Evolutionary conservation across 2,329 filamentous ascomycete genomes (phyloP).

Genomic region (Aureobasidium sp.): DNA sequence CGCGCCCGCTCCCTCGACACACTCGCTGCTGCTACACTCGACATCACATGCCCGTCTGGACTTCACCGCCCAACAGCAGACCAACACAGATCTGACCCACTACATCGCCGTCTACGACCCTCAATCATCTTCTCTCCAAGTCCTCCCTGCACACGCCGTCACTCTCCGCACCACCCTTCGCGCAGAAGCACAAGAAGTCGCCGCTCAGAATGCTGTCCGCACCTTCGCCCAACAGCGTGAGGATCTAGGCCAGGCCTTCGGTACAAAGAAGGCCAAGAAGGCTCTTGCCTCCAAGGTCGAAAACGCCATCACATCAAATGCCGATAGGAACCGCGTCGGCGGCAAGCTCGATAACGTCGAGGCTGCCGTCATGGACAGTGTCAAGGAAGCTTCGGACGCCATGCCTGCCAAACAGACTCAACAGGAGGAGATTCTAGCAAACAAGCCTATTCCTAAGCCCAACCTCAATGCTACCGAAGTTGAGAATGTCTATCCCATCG

Average conservation of each 20-base stretch:
- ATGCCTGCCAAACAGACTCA: constrained; percentile 63
- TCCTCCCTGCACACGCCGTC: constrained; percentile 49
- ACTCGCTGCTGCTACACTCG: constrained; percentile 53
- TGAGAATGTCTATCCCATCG: constrained; percentile 65
- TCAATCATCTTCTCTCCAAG: constrained; percentile 43
- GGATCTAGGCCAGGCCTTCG: constrained; percentile 69
- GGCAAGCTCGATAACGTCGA: constrained; percentile 49
- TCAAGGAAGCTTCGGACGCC: constrained; percentile 54
- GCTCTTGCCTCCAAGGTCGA: constrained; percentile 61
- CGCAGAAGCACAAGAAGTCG: constrained; percentile 37
- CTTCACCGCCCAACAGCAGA: constrained; percentile 42
- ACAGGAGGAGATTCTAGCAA: constrained; percentile 56
- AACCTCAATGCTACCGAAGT: constrained; percentile 61
- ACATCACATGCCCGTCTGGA: constrained; percentile 55
- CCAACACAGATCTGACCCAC: constrained; percentile 40
- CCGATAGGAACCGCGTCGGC: constrained; percentile 37
- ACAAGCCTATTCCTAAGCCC: constrained; percentile 65
- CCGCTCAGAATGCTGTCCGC: constrained; percentile 23
- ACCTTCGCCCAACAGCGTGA: constrained; percentile 55
- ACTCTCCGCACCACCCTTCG: constrained; percentile 47
- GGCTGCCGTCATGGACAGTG: constrained; percentile 55
- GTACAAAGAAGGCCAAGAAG: constrained; percentile 80
- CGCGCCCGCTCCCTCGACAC: constrained; percentile 32
- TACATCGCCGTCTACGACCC: constrained; percentile 57
- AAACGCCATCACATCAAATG: constrained; percentile 55